Evolutionary conservation across 2,329 filamentous ascomycete genomes (phyloP).

Genomic region (Aspergillus phoenicis): DNA sequence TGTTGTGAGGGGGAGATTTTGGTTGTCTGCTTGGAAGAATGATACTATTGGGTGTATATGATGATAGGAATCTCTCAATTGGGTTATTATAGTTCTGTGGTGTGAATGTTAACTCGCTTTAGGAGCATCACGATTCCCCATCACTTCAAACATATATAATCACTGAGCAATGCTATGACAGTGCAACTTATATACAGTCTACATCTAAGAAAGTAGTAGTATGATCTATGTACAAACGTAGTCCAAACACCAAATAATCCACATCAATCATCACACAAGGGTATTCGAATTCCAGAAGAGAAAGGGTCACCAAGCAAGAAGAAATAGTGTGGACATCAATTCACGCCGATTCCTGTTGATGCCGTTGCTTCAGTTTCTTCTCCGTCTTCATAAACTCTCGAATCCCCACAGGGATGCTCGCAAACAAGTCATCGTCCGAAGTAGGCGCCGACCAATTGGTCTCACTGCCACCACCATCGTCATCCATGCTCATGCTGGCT

Average conservation of each 20-base stretch:
- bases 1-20: no score
- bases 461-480: constrained; percentile 76
- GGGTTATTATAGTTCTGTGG: no score
- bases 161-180: no score
- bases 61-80: no score
- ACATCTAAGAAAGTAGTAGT: not conserved
- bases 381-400: constrained; percentile 97
- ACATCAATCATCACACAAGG: not conserved
- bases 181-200: not conserved
- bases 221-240: not conserved
- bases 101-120: no score
- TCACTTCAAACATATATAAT: no score
- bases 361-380: constrained; percentile 81
- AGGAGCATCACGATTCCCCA: no score
- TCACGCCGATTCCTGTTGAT: constrained; percentile 53
- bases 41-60: no score
- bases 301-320: not conserved
- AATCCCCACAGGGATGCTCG: constrained; percentile 85
- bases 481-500: constrained; percentile 68
- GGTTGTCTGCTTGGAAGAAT: no score
- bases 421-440: constrained; percentile 66
- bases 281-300: not conserved
- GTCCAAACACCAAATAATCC: not conserved
- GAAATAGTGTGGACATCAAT: no score
- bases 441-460: constrained; percentile 61